Evolutionary conservation across 2,329 filamentous ascomycete genomes (phyloP).

Genomic region (Diplodia intermedia): DNA sequence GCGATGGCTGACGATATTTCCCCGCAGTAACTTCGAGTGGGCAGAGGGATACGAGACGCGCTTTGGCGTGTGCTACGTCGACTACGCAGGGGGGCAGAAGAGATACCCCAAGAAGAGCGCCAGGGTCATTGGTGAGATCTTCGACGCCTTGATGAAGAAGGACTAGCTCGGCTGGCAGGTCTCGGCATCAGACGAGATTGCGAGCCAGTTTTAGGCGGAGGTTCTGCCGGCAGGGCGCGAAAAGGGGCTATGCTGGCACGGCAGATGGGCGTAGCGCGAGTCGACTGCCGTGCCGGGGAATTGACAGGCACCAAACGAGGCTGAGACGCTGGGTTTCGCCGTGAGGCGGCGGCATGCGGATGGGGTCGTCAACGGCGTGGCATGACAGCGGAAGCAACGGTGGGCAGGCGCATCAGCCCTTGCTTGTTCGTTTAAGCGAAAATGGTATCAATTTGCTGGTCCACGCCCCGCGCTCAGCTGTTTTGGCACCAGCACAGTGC

Average conservation of each 20-base stretch:
- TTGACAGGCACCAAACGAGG: conserved; percentile 8
- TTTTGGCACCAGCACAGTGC: conserved; percentile 6
- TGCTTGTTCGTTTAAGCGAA: conserved; percentile 14
- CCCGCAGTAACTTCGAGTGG: conserved; percentile 79
- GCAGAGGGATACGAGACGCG: conserved; percentile 89
- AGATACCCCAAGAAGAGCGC: conserved; percentile 86
- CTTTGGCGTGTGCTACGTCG: conserved; percentile 83
- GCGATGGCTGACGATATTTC: conserved; percentile 24
- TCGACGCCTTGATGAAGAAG: conserved; percentile 69
- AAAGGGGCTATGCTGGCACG: conserved; percentile 24
- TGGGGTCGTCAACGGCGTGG: conserved; percentile 19
- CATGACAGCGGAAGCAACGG: conserved; percentile 27
- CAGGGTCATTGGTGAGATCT: conserved; percentile 71
- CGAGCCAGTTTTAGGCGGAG: conserved; percentile 19
- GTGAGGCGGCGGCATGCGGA: conserved; percentile 21
- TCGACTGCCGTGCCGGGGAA: conserved; percentile 25
- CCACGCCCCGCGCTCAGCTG: conserved; percentile 7
- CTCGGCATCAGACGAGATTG: conserved; percentile 22
- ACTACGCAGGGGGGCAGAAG: conserved; percentile 81
- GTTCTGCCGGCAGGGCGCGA: conserved; percentile 7
- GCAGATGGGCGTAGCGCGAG: conserved; percentile 16
- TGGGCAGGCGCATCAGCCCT: background rate
- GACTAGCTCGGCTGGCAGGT: conserved; percentile 51
- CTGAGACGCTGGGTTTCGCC: conserved; percentile 31
- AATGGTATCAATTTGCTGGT: conserved; percentile 19